Percentiles rank a stretch among this genome's conserved stretches.
phyloP scores from a whole-genome alignment of 257 asterid genomes.

The Knoxia roxburghii region DNA sequence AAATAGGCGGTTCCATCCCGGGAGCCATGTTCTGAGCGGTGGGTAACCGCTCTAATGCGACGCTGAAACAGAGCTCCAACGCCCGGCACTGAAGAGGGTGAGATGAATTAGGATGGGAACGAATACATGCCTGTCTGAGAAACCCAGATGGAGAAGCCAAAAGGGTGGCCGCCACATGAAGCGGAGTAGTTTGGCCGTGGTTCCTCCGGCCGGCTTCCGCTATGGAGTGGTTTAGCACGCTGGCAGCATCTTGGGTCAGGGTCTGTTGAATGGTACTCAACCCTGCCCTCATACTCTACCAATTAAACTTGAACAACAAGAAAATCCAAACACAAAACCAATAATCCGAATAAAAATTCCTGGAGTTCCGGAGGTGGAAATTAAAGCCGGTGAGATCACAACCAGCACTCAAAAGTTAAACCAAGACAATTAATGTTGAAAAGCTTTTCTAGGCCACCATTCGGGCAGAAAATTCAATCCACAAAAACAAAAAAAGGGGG shows the following conservation, averaged over 20 bases:
- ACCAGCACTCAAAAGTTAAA: not conserved
- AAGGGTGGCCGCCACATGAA: slow-evolving; percentile 94
- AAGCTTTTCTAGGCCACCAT: too few relatives aligned
- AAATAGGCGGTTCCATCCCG: slow-evolving; percentile 69
- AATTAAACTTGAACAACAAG: not conserved
- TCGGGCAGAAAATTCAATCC: not conserved
- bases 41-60: slow-evolving; percentile 79
- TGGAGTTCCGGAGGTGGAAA: not conserved
- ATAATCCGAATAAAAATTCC: not conserved
- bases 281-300: slow-evolving; percentile 69
- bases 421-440: not conserved
- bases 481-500: not conserved
- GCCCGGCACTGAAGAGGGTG: slow-evolving; percentile 98
- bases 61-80: slow-evolving; percentile 80
- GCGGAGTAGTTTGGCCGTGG: slow-evolving; percentile 93
- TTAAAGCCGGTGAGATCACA: not conserved
- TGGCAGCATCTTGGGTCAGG: slow-evolving; percentile 78
- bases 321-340: not conserved
- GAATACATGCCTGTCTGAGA: slow-evolving; percentile 77
- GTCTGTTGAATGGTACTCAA: slow-evolving; percentile 84
- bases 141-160: slow-evolving; percentile 72
- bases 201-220: slow-evolving; percentile 77
- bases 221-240: slow-evolving; percentile 68
- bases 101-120: slow-evolving; percentile 87
- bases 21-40: slow-evolving; percentile 53